These are phyloP conservation scores for Boletus patriciae DNA, from an alignment of 768 basidiomycete genomes.

Conservation along the genomic window DNA sequence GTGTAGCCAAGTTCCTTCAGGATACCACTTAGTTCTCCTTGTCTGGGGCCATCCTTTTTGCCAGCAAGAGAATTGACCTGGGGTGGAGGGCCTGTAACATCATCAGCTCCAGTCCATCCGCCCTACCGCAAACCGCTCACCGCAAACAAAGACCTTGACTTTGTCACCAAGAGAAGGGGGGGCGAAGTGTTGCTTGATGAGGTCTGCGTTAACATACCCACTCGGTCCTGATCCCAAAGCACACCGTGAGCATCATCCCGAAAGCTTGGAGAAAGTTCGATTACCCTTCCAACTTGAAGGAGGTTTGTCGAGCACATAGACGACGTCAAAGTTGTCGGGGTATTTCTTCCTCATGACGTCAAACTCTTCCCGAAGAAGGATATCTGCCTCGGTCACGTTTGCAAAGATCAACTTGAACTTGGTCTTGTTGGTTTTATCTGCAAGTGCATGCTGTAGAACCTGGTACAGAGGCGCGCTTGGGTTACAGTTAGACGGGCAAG, in stretches of 20 bases:
- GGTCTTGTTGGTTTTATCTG: slow-evolving; percentile 81
- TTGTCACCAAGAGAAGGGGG: slow-evolving; percentile 66
- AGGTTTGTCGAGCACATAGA: slow-evolving; percentile 86
- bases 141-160: slow-evolving; percentile 88
- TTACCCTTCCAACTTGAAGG: slow-evolving; percentile 57
- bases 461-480: slow-evolving; percentile 81
- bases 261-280: slow-evolving; percentile 13
- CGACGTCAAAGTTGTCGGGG: slow-evolving; percentile 72
- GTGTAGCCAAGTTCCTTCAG: slow-evolving; percentile 87
- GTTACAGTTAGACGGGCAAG: neutral
- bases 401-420: slow-evolving; percentile 92
- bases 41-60: slow-evolving; percentile 78
- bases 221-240: slow-evolving; percentile 46
- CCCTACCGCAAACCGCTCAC: slow-evolving; percentile 40
- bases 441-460: slow-evolving; percentile 69
- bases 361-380: slow-evolving; percentile 79
- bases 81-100: slow-evolving; percentile 62
- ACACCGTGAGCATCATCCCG: slow-evolving; percentile 2
- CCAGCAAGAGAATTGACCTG: slow-evolving; percentile 91
- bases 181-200: slow-evolving; percentile 73
- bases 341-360: slow-evolving; percentile 67
- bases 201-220: slow-evolving; percentile 73
- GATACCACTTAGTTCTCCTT: slow-evolving; percentile 79
- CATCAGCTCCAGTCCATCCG: neutral
- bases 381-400: slow-evolving; percentile 88